Conservation (phyloP, 2,329 filamentous ascomycete genomes). For the Diaporthe capsici region DNA sequence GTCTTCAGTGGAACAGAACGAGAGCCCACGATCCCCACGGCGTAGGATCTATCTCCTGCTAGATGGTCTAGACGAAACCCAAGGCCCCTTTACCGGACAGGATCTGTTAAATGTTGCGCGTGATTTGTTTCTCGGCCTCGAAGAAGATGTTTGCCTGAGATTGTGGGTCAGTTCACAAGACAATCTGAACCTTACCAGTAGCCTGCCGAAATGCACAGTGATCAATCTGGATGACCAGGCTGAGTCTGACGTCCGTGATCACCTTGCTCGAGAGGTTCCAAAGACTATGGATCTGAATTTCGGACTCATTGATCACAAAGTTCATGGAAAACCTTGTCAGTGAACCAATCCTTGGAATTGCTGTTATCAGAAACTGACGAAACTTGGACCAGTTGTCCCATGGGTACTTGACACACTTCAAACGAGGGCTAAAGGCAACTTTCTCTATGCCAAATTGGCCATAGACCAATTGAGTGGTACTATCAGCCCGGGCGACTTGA, state of each 20-base stretch:
- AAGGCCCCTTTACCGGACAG: neutral
- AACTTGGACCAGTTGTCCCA: neutral
- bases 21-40: neutral
- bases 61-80: neutral
- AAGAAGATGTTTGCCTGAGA: neutral
- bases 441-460: neutral
- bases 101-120: neutral
- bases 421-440: neutral
- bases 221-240: neutral
- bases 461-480: neutral
- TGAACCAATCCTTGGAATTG: neutral
- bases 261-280: neutral
- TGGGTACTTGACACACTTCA: neutral
- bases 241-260: neutral
- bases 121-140: neutral
- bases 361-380: neutral
- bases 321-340: neutral
- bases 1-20: rapidly evolving
- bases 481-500: neutral
- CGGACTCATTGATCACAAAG: neutral
- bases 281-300: neutral
- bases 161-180: conserved; percentile 3
- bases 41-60: neutral
- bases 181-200: neutral
- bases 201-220: neutral